A percentile compares a stretch with the other conserved stretches of the same genome.
Conservation (phyloP, 2,329 filamentous ascomycete genomes). For the Colletotrichum navitas region DNA sequence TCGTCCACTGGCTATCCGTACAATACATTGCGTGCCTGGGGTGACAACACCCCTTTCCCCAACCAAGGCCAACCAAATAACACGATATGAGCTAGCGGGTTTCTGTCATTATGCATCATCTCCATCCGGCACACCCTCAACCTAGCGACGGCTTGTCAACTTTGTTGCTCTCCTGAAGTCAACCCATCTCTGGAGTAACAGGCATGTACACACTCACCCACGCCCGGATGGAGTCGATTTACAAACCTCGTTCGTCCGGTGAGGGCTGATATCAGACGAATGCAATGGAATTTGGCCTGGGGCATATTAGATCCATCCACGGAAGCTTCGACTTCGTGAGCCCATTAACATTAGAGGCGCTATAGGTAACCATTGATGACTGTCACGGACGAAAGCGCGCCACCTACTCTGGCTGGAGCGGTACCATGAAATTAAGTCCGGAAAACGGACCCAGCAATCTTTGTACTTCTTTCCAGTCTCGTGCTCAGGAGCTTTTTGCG, state of each 20-base stretch:
- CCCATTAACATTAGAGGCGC: slow-evolving; percentile 8
- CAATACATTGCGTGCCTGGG: background rate
- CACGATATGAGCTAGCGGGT: slow-evolving; percentile 22
- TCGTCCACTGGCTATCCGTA: background rate
- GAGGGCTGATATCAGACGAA: slow-evolving; percentile 24
- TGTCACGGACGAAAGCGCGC: slow-evolving; percentile 22
- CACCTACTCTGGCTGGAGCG: background rate
- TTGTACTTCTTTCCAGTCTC: background rate
- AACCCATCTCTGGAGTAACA: slow-evolving; percentile 14
- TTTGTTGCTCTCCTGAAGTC: background rate
- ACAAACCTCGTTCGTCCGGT: slow-evolving; percentile 1
- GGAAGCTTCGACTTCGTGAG: slow-evolving; percentile 19
- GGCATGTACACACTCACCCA: background rate
- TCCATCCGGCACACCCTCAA: background rate
- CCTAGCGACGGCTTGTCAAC: background rate
- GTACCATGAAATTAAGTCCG: background rate
- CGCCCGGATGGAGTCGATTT: background rate
- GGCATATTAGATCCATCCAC: background rate
- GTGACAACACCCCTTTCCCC: slow-evolving; percentile 15
- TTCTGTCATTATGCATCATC: slow-evolving; percentile 33
- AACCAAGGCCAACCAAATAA: slow-evolving; percentile 29
- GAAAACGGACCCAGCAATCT: background rate
- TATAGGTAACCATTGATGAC: background rate
- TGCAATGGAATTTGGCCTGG: background rate
- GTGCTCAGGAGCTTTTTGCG: background rate